Evolutionary conservation across 805 yeast genomes (phyloP), one percentile per base, ranked within the genome.

Genomic region (Sugiyamaella chiloensis): DNA sequence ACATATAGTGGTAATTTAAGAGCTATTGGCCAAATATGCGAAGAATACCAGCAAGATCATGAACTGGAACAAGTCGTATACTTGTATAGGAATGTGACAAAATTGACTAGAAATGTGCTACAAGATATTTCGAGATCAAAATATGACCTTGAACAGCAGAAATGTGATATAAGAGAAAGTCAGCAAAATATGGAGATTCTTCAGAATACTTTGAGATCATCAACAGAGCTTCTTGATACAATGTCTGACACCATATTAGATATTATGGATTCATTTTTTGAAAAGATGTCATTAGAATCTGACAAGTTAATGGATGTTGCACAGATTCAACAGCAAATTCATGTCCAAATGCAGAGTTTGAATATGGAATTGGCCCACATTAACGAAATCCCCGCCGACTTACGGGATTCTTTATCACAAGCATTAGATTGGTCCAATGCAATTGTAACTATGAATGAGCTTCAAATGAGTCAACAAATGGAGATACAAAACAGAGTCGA

Each of bases 1-100:
- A 79, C 83, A 0, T 83, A 75, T 58, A 81, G 81, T 52, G 87
- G 87, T 0, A 76, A 82, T 56, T 82, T 77, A 60, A 71, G 80
- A 40, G 72, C 75, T 26, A 65, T 83, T 2, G 68, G 76, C 1
- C 68, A 71, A 1, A 65, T 81, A 0, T 84, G 89, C 56, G 23
- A 32, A 4, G 63, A 60, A 40, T 51, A 56, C 41, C 52, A 46
- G 23, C 56, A 54, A 1, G 53, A 52, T 7, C 52, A 46, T 20
- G 64, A 56, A 39, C 19, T 17, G 12, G 53, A 51, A 24, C 21
- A 44, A 19, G 26, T 47, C 11, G 26, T 55, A 17, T 16, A 29
- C 4, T 24, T 51, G 6, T 43, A 53, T 35, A 27, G 23, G 21
- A 43, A 40, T 30, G 35, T 53, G n/a, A 44, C 52, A 17, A 30